These are phyloP conservation scores for Podospora appendiculata DNA, from an alignment of 495 filamentous ascomycete genomes.

Conservation along the genomic window DNA sequence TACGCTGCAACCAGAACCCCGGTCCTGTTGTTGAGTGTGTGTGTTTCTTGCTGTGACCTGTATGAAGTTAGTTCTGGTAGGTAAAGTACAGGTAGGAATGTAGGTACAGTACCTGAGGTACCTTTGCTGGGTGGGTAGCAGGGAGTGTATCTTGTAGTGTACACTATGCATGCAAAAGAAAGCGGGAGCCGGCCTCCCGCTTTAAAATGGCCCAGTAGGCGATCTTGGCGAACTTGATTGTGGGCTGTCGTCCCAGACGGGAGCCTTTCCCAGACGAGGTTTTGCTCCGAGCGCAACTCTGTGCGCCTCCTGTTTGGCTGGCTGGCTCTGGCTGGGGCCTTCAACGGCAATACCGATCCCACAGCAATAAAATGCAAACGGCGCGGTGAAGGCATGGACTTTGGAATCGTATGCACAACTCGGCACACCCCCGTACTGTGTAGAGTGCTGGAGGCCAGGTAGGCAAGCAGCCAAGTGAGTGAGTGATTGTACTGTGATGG, in stretches of 20 bases:
- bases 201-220: slow-evolving; percentile 14
- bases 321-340: slow-evolving; percentile 1
- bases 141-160: slow-evolving; percentile 9
- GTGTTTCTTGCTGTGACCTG: too few species aligned
- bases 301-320: not conserved
- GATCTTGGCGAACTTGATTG: slow-evolving; percentile 10
- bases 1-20: slow-evolving; percentile 7
- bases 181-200: slow-evolving; percentile 27
- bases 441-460: too few species aligned
- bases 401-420: too few species aligned
- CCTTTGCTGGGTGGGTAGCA: not conserved
- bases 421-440: too few species aligned
- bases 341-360: not conserved
- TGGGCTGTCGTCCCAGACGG: slow-evolving; percentile 3
- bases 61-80: too few species aligned
- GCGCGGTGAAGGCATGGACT: too few species aligned
- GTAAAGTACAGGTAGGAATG: too few species aligned
- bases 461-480: too few species aligned
- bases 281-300: slow-evolving; percentile 12
- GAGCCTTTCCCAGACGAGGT: slow-evolving; percentile 11
- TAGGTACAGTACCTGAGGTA: too few species aligned
- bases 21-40: not conserved
- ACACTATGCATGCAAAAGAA: slow-evolving; percentile 13
- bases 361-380: not conserved
- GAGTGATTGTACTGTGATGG: too few species aligned